These are phyloP conservation scores for Bimuria novae-zelandiae DNA, from an alignment of 2,329 filamentous ascomycete genomes.

Conservation along the genomic window DNA sequence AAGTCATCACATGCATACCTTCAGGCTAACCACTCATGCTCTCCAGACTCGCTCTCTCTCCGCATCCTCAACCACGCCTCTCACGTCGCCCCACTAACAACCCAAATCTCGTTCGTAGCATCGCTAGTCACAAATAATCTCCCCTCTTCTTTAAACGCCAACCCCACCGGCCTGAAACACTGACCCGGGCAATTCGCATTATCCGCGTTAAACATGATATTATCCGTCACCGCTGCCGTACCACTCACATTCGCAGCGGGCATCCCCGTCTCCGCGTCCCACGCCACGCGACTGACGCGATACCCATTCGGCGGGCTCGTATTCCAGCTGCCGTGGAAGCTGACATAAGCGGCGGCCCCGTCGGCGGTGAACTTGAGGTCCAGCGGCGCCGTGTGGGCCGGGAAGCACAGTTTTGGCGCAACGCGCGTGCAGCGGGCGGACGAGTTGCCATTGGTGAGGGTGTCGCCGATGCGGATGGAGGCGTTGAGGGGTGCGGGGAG, in stretches of 20 bases:
- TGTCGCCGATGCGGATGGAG: slow-evolving; percentile 48
- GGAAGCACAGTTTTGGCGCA: slow-evolving; percentile 39
- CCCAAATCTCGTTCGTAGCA: slow-evolving; percentile 25
- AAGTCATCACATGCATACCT: no score
- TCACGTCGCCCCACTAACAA: slow-evolving; percentile 15
- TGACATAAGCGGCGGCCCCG: slow-evolving; percentile 62
- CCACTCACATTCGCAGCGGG: slow-evolving; percentile 22
- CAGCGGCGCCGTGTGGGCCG: slow-evolving; percentile 63
- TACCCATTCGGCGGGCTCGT: slow-evolving; percentile 24
- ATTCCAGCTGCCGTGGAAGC: slow-evolving; percentile 68
- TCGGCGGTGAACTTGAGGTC: slow-evolving; percentile 67
- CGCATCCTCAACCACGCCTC: no score
- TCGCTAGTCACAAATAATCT: slow-evolving; percentile 29
- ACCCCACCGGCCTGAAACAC: slow-evolving; percentile 27
- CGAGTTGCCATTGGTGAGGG: slow-evolving; percentile 49
- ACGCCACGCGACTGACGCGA: slow-evolving; percentile 20
- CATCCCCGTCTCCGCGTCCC: slow-evolving; percentile 29
- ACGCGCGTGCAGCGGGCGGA: slow-evolving; percentile 40
- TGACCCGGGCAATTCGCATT: slow-evolving; percentile 17
- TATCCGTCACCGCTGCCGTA: slow-evolving; percentile 21
- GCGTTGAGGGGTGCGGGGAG: slow-evolving; percentile 49
- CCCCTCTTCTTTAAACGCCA: slow-evolving; percentile 21
- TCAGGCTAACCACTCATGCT: no score
- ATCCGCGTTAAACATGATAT: slow-evolving; percentile 25
- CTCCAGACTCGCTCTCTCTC: no score